Evolutionary conservation across 140 eudicot genomes (phyloP).

Genomic region (Cichorium intybus): DNA sequence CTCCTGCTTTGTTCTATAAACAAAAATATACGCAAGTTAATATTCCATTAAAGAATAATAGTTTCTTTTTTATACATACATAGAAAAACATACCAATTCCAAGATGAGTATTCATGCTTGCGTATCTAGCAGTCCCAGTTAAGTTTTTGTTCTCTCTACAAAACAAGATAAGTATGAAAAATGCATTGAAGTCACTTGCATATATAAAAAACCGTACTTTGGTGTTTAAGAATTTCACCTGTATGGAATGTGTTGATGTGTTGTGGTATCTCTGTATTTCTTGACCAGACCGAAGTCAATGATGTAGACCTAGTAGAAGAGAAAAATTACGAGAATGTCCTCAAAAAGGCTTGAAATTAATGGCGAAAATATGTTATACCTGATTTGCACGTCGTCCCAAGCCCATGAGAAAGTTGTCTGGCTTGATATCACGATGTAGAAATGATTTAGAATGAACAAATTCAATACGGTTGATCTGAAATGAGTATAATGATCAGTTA

Average conservation of each 20-base stretch:
- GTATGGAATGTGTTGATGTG: slow-evolving; percentile 80
- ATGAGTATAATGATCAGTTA: slow-evolving; percentile 3
- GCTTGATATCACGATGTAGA: slow-evolving; percentile 79
- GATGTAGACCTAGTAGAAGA: slow-evolving; percentile 49
- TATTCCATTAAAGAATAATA: slow-evolving; percentile 1
- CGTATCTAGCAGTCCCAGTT: slow-evolving; percentile 90
- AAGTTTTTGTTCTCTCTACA: slow-evolving; percentile 79
- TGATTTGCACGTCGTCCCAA: slow-evolving; percentile 77
- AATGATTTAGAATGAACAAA: slow-evolving; percentile 73
- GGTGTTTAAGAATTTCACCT: slow-evolving; percentile 35
- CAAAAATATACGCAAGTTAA: not conserved
- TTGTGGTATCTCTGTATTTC: slow-evolving; percentile 64
- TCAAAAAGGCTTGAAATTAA: slow-evolving; percentile 5
- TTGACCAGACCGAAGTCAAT: slow-evolving; percentile 81
- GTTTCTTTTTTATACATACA: not conserved
- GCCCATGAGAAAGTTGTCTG: slow-evolving; percentile 83
- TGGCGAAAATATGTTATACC: slow-evolving; percentile 20
- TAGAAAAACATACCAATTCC: slow-evolving; percentile 55
- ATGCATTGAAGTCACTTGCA: not conserved
- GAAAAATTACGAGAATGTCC: not conserved
- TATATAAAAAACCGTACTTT: not conserved
- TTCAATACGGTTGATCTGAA: slow-evolving; percentile 73
- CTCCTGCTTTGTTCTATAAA: slow-evolving; percentile 79
- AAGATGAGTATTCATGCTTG: slow-evolving; percentile 82
- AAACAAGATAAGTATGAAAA: not conserved